phyloP scores from a whole-genome alignment of 257 asterid genomes.

The Leptodermis oblonga region DNA sequence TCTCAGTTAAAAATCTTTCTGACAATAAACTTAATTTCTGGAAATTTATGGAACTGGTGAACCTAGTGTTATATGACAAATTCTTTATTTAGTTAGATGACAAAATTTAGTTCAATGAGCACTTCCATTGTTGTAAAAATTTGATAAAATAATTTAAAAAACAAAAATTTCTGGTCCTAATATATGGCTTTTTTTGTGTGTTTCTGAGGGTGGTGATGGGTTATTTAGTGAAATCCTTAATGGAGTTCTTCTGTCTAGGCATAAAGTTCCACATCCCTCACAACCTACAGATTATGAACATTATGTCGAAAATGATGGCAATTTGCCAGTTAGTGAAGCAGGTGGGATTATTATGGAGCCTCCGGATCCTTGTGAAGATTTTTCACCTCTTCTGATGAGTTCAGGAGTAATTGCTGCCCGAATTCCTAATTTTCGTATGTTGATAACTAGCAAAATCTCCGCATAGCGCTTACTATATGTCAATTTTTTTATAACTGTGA shows the following conservation, averaged over 20 bases:
- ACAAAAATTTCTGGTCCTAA: neutral
- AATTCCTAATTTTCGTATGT: constrained; percentile 50
- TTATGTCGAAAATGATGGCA: constrained; percentile 35
- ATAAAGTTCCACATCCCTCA: constrained; percentile 79
- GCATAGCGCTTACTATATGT: constrained; percentile 15
- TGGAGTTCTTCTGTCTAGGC: constrained; percentile 83
- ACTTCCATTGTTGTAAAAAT: neutral
- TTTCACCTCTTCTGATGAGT: constrained; percentile 61
- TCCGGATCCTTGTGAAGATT: constrained; percentile 45
- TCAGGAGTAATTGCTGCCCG: constrained; percentile 35
- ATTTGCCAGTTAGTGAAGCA: constrained; percentile 32
- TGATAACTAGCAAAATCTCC: constrained; percentile 18
- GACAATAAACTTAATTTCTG: neutral
- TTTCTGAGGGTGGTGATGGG: constrained; percentile 94
- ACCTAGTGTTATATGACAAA: constrained; percentile 4
- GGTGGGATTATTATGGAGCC: constrained; percentile 37
- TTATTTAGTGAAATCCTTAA: constrained; percentile 87
- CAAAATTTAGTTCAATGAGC: neutral
- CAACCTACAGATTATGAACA: constrained; percentile 42
- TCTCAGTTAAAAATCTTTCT: neutral
- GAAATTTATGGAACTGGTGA: neutral
- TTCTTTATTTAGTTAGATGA: too few species aligned
- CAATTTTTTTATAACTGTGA: constrained; percentile 10
- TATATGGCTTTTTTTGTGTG: constrained; percentile 17
- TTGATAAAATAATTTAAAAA: neutral